Evolutionary conservation across 1,284 basidiomycete genomes (phyloP).

Genomic region (Prillingera fragicola): DNA sequence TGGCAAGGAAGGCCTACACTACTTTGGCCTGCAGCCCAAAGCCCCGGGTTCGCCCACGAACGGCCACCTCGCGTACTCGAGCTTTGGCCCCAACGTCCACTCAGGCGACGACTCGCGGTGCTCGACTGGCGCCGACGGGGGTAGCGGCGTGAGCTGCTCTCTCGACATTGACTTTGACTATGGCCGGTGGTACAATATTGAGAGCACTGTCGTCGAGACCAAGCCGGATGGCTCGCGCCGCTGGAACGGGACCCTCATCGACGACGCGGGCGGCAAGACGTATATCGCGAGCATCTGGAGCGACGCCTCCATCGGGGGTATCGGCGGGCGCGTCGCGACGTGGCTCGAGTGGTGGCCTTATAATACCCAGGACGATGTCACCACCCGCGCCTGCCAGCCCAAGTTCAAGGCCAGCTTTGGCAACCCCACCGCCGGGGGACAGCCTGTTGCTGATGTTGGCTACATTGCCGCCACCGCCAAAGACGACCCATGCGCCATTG

Average conservation of each 20-base stretch:
- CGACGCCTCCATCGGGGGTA: not conserved
- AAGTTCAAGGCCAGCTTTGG: not conserved
- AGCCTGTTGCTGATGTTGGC: not conserved
- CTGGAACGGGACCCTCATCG: constrained; percentile 10
- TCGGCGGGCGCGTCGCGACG: not conserved
- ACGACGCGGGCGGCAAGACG: not conserved
- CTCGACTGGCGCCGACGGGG: constrained; percentile 1
- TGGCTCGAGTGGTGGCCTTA: constrained; percentile 10
- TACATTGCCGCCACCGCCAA: not conserved
- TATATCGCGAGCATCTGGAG: constrained; percentile 9
- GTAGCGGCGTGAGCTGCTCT: constrained; percentile 1
- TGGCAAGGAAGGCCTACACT: constrained; percentile 5
- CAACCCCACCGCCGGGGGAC: not conserved
- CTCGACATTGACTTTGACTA: constrained; percentile 1
- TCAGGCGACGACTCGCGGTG: constrained; percentile 1
- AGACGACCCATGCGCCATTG: constrained; percentile 7
- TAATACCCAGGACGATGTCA: not conserved
- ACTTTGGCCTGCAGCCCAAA: constrained; percentile 9
- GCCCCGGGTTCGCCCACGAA: not conserved
- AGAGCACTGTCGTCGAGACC: constrained; percentile 1
- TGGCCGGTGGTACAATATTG: constrained; percentile 9
- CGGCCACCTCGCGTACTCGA: constrained; percentile 5
- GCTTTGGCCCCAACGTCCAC: constrained; percentile 1
- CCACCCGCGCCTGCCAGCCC: constrained; percentile 2
- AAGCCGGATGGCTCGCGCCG: not conserved